Percentiles rank a stretch among this genome's conserved stretches.
phyloP scores from a whole-genome alignment of 257 asterid species.

The Schizonepeta tenuifolia region DNA sequence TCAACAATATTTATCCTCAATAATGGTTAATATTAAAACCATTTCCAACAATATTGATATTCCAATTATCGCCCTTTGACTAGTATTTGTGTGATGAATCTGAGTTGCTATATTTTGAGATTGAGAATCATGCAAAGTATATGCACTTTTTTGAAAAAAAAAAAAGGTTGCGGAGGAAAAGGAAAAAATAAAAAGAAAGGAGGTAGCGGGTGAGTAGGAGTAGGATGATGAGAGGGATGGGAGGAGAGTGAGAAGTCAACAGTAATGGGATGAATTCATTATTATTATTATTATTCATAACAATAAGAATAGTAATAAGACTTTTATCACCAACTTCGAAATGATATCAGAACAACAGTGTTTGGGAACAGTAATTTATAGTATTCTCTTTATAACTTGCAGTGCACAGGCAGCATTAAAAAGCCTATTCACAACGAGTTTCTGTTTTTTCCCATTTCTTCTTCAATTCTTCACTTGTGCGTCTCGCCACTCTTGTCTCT shows the following conservation, averaged over 20 bases:
- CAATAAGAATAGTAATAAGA: no score
- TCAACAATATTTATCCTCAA: no score
- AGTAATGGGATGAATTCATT: neutral
- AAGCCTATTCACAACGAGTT: slow-evolving; percentile 14
- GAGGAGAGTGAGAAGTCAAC: slow-evolving; percentile 32
- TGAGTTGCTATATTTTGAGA: neutral
- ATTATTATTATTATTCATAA: no score
- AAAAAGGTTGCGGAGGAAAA: neutral
- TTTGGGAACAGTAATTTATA: slow-evolving; percentile 31
- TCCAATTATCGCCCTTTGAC: no score
- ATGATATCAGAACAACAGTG: slow-evolving; percentile 9
- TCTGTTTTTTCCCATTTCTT: neutral
- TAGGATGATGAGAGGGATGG: neutral
- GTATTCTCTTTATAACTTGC: neutral
- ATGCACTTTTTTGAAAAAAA: neutral
- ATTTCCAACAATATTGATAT: no score
- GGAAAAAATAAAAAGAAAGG: neutral
- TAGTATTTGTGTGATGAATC: no score
- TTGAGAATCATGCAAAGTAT: neutral
- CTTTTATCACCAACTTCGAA: neutral
- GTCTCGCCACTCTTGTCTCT: neutral
- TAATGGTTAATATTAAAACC: no score
- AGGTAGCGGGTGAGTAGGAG: neutral
- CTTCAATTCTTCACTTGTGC: neutral
- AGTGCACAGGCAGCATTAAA: slow-evolving; percentile 31